Percentiles rank a stretch among this genome's conserved stretches.
These are phyloP conservation scores for Cutaneotrichosporon cavernicola DNA, from an alignment of 1,284 basidiomycete genomes.

Conservation along the genomic window DNA sequence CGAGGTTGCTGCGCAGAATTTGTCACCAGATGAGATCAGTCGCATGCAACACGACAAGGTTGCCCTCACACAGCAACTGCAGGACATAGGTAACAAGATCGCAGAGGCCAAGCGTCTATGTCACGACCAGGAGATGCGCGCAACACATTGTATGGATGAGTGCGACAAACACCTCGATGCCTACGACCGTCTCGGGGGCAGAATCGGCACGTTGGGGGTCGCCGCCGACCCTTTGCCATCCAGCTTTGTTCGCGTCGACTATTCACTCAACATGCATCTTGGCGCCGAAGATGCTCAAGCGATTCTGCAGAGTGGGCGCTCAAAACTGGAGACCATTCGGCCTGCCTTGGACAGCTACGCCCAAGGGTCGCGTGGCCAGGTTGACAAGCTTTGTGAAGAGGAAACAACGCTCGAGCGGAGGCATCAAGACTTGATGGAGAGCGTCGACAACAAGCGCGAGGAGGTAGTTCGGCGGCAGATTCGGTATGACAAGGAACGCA, in stretches of 20 bases:
- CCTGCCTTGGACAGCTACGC: slow-evolving; percentile 68
- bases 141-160: slow-evolving; percentile 70
- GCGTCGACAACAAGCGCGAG: slow-evolving; percentile 57
- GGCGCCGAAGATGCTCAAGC: slow-evolving; percentile 66
- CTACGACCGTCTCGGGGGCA: slow-evolving; percentile 68
- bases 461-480: slow-evolving; percentile 67
- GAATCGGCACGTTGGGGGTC: slow-evolving; percentile 66
- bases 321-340: slow-evolving; percentile 67
- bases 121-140: slow-evolving; percentile 71
- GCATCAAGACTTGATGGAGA: slow-evolving; percentile 62
- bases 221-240: background rate
- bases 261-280: slow-evolving; percentile 71
- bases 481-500: slow-evolving; percentile 49
- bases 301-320: slow-evolving; percentile 62
- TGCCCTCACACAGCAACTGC: slow-evolving; percentile 64
- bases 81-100: slow-evolving; percentile 71
- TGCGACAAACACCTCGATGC: slow-evolving; percentile 74
- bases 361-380: slow-evolving; percentile 66
- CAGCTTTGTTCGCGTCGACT: slow-evolving; percentile 56
- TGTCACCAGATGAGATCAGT: slow-evolving; percentile 77
- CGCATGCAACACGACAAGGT: slow-evolving; percentile 84
- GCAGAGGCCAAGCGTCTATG: slow-evolving; percentile 67
- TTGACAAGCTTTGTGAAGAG: slow-evolving; percentile 68
- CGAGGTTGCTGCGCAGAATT: slow-evolving; percentile 75
- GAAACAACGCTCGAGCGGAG: slow-evolving; percentile 74